Evolutionary conservation across 768 basidiomycete species (phyloP).

Genomic region (Calvatia gigantea): DNA sequence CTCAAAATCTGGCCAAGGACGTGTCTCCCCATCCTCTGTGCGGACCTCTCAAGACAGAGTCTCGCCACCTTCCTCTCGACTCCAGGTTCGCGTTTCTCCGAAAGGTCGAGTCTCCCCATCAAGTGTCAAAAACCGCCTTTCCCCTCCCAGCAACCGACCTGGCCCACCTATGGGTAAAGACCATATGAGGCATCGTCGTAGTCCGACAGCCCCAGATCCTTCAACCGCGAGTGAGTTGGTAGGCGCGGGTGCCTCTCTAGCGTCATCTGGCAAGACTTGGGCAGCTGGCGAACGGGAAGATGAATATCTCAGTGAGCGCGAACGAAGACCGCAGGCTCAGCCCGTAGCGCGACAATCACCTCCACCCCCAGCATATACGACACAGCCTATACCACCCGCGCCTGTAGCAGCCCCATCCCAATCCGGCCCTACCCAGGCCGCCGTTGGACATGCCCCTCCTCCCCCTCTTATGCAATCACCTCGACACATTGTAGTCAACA

Average conservation of each 20-base stretch:
- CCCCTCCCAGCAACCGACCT: conserved; percentile 25
- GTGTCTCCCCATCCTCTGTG: conserved; percentile 23
- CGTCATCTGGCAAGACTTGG: conserved; percentile 38
- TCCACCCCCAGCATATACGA: conserved; percentile 24
- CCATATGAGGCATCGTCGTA: conserved; percentile 52
- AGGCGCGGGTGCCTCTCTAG: conserved; percentile 18
- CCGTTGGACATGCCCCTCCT: conserved; percentile 7
- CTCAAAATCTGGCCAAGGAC: conserved; percentile 13
- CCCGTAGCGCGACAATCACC: conserved; percentile 24
- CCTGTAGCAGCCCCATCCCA: conserved; percentile 19
- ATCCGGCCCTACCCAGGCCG: conserved; percentile 2
- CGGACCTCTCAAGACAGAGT: conserved; percentile 13
- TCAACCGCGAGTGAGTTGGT: conserved; percentile 38
- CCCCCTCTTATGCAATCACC: conserved; percentile 30
- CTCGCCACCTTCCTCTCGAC: conserved; percentile 20
- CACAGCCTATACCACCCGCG: conserved; percentile 26
- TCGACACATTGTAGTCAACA: conserved; percentile 65
- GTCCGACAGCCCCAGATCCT: conserved; percentile 66
- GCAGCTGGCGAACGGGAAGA: conserved; percentile 41
- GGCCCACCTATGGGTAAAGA: conserved; percentile 25
- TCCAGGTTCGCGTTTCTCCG: conserved; percentile 23
- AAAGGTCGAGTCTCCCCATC: conserved; percentile 28
- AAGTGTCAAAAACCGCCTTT: conserved; percentile 25
- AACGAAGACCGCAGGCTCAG: conserved; percentile 24
- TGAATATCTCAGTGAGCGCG: conserved; percentile 26